These are phyloP conservation scores for Trichophyton simii DNA, from an alignment of 2,329 filamentous ascomycete genomes.

Conservation along the genomic window DNA sequence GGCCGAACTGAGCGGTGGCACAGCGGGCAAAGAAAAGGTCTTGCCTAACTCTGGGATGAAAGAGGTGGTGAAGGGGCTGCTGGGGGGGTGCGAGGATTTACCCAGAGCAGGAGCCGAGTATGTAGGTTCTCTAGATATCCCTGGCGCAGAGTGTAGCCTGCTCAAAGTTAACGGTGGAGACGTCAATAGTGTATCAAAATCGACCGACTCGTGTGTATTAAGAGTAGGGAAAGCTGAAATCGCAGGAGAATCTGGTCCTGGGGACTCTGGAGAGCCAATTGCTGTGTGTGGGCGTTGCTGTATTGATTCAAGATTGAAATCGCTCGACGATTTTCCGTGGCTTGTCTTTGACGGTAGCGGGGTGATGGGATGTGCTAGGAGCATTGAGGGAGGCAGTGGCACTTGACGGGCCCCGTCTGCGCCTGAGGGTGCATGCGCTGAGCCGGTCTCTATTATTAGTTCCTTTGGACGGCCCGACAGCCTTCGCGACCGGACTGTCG, in stretches of 20 bases:
- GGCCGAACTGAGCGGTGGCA: conserved; percentile 28
- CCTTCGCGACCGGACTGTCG: conserved; percentile 59
- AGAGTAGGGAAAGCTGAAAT: conserved; percentile 32
- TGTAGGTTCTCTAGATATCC: conserved; percentile 13
- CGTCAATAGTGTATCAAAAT: conserved; percentile 21
- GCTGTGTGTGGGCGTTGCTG: conserved; percentile 1
- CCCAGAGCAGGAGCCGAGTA: neutral
- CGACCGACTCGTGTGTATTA: conserved; percentile 33
- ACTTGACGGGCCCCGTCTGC: conserved; percentile 19
- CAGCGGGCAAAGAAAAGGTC: conserved; percentile 3
- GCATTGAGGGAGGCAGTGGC: conserved; percentile 20
- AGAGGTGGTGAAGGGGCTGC: conserved; percentile 2
- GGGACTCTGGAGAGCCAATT: conserved; percentile 25
- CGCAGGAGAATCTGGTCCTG: conserved; percentile 29
- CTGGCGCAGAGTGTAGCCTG: conserved; percentile 30
- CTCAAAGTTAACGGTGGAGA: conserved; percentile 19
- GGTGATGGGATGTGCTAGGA: conserved; percentile 16
- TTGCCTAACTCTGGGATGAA: conserved; percentile 8
- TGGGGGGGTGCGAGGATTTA: neutral
- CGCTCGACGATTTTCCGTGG: neutral
- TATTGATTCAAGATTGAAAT: neutral
- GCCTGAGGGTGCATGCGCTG: conserved; percentile 15
- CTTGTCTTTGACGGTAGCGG: conserved; percentile 16
- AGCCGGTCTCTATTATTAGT: conserved; percentile 72
- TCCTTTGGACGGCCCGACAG: conserved; percentile 69